Conservation (phyloP, 2,329 filamentous ascomycete species). For the Penicillium sclerotigenum region DNA sequence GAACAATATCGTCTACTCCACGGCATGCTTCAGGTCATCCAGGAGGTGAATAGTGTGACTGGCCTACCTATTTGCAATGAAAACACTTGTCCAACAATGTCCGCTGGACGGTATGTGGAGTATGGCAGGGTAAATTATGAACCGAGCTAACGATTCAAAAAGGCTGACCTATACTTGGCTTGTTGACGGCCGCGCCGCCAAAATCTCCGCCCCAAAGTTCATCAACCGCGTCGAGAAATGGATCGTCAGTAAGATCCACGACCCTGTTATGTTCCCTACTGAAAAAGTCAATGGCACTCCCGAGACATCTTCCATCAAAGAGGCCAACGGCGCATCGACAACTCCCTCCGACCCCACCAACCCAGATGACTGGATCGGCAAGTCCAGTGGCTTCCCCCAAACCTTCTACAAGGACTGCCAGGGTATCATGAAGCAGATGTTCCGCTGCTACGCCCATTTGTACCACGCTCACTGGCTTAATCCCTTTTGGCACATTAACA, state of each 20-base stretch:
- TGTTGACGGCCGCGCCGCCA: slow-evolving; percentile 81
- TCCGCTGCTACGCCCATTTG: slow-evolving; percentile 94
- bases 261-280: slow-evolving; percentile 84
- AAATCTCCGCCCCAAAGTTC: slow-evolving; percentile 89
- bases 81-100: slow-evolving; percentile 83
- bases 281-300: slow-evolving; percentile 66
- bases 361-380: slow-evolving; percentile 77
- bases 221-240: slow-evolving; percentile 95
- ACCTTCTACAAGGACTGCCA: slow-evolving; percentile 89
- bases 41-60: slow-evolving; percentile 75
- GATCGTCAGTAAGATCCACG: slow-evolving; percentile 94
- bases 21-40: slow-evolving; percentile 83
- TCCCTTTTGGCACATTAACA: slow-evolving; percentile 77
- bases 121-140: slow-evolving; percentile 12
- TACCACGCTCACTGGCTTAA: slow-evolving; percentile 94
- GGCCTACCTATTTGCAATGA: slow-evolving; percentile 79
- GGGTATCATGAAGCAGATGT: slow-evolving; percentile 96
- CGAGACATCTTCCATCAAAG: slow-evolving; percentile 53
- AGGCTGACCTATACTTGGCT: slow-evolving; percentile 97
- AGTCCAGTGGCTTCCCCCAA: slow-evolving; percentile 85
- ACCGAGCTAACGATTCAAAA: slow-evolving; percentile 17
- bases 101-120: slow-evolving; percentile 76
- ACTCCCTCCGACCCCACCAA: slow-evolving; percentile 38
- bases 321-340: slow-evolving; percentile 39
- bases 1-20: slow-evolving; percentile 88